Conservation (phyloP, 352 stramenopile genomes). For the Phytophthora meadii region DNA sequence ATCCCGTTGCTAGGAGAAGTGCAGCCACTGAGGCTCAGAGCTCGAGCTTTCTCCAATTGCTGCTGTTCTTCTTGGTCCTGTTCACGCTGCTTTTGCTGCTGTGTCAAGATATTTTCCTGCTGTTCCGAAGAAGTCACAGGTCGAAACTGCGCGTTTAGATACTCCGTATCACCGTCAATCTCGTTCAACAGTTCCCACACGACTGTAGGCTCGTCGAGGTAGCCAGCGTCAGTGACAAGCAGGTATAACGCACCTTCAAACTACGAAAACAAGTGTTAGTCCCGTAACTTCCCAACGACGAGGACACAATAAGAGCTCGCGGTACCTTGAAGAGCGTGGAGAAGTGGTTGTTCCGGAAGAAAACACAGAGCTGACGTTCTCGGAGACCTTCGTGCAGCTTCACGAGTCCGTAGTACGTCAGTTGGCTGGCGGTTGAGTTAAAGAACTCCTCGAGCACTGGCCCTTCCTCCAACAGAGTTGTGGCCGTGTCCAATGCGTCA, state of each 20-base stretch:
- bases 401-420: conserved; percentile 95
- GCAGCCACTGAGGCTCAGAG: conserved; percentile 19
- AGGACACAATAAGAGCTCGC: not conserved
- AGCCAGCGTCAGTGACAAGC: conserved; percentile 97
- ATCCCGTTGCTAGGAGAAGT: not conserved
- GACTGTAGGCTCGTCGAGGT: conserved; percentile 92
- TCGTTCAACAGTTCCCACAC: conserved; percentile 96
- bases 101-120: conserved; percentile 71
- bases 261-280: conserved; percentile 36
- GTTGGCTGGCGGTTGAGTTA: conserved; percentile 88
- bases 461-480: conserved; percentile 75
- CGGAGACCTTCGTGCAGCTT: conserved; percentile 93
- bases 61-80: conserved; percentile 31
- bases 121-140: conserved; percentile 70
- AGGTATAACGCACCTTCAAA: conserved; percentile 94
- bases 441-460: conserved; percentile 93
- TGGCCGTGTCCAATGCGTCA: conserved; percentile 64
- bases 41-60: conserved; percentile 25
- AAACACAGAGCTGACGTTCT: conserved; percentile 93
- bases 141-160: conserved; percentile 73
- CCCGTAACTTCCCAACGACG: no score
- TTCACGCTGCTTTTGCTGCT: conserved; percentile 56
- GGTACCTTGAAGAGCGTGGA: conserved; percentile 94
- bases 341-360: conserved; percentile 99
- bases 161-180: conserved; percentile 86